Evolutionary conservation across 768 basidiomycete species (phyloP), one percentile per base, ranked within the genome.

Genomic region (Lactarius psammicola): DNA sequence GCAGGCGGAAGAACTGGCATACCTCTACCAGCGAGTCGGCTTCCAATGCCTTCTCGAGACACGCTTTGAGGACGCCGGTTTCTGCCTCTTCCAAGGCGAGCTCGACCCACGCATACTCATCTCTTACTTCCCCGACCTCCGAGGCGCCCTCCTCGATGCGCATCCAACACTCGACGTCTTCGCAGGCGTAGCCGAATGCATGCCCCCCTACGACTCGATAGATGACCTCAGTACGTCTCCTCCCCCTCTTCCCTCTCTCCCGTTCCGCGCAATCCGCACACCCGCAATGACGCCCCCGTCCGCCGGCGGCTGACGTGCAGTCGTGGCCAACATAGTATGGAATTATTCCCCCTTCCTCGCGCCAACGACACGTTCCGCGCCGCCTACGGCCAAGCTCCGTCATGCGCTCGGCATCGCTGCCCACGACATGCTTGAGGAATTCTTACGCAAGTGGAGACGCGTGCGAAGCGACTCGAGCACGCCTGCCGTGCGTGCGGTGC

Each of bases 331-430:
- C 83, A 80, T 95, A 90, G 91, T 93, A 82, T 84, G 85, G 81
- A 94, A 95, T 74, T 95, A 95, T 75, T 91, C 90, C 53, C 94
- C 94, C 18, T 89, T 95, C 77, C 83, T 96, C 70, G 76, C 85
- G 30, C 90, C 87, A 23, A 81, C 85, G 71, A 87, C 88, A 3
- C 83, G 82, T 31, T 78, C 82, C 26, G 87, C 92, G 7, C 86
- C 88, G 17, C 82, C 89, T 3, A 86, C 92, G 2, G 81, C 83
- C 23, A 89, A 89, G 71, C 80, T 95, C 63, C 79, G 84, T 56
- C 82, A 81, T 63, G 83, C 88, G 49, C 77, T 96, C 55, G 77
- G 80, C 33, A 78, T 78, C 60, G 84, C 88, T 18, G 92, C 94
- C 6, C 78, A 79, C 53, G 86, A 90, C 46, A 95, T 94, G 91